A percentile compares a stretch with the other conserved stretches of the same genome.
Evolutionary conservation across 2,329 filamentous ascomycete species (phyloP).

Genomic region (Cryphonectria carpinicola): DNA sequence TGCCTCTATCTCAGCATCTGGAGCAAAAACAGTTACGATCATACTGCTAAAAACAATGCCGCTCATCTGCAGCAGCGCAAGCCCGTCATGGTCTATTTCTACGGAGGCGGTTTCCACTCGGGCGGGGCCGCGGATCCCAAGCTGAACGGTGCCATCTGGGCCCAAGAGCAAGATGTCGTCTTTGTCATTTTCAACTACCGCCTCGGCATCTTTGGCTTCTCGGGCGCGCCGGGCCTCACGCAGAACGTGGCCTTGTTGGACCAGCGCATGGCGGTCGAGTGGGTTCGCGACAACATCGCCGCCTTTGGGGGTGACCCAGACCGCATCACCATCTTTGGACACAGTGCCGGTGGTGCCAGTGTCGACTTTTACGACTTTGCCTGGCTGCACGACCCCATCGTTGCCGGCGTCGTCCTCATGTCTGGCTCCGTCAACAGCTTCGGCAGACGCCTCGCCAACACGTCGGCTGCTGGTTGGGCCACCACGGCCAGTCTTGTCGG

Average conservation of each 20-base stretch:
- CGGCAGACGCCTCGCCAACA: too few relatives aligned
- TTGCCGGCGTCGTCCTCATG: not conserved
- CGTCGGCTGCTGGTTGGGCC: too few relatives aligned
- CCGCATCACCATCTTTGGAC: slow-evolving; percentile 18
- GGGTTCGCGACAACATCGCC: too few relatives aligned
- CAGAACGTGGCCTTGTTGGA: slow-evolving; percentile 20
- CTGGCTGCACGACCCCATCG: not conserved
- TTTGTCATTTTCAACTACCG: not conserved
- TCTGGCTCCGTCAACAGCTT: too few relatives aligned
- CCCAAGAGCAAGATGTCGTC: too few relatives aligned
- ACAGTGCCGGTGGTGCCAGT: slow-evolving; percentile 16
- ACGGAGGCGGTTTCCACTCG: too few relatives aligned
- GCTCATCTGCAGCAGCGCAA: too few relatives aligned
- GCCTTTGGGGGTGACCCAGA: not conserved
- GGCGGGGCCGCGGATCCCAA: too few relatives aligned
- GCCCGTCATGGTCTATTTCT: too few relatives aligned
- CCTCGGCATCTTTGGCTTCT: slow-evolving; percentile 24
- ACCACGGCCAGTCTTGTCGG: too few relatives aligned
- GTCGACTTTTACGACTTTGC: slow-evolving; percentile 31
- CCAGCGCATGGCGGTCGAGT: not conserved
- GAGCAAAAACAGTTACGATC: not conserved
- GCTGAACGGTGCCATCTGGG: too few relatives aligned
- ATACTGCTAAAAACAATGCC: too few relatives aligned
- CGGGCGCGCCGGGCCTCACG: slow-evolving; percentile 12
- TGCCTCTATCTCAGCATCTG: not conserved